phyloP scores from a whole-genome alignment of 2,329 filamentous ascomycete species.

The Tolypocladium capitatum region DNA sequence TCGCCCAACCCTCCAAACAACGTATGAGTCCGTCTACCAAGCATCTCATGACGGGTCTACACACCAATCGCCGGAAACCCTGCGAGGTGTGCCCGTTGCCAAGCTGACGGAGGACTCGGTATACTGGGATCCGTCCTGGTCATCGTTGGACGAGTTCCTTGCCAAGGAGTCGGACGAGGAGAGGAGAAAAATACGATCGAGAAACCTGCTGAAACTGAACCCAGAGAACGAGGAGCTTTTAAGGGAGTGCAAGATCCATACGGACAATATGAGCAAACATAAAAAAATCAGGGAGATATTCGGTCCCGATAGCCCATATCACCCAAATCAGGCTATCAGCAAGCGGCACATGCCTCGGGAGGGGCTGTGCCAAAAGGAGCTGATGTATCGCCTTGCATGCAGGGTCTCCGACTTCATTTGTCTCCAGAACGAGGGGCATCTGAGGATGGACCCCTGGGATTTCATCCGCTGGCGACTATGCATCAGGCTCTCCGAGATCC shows the following conservation, averaged over 20 bases:
- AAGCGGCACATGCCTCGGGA: slow-evolving; percentile 16
- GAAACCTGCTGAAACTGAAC: not conserved
- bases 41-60: slow-evolving; percentile 10
- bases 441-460: slow-evolving; percentile 23
- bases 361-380: slow-evolving; percentile 20
- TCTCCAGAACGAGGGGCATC: slow-evolving; percentile 10
- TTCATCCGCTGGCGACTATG: slow-evolving; percentile 23
- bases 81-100: slow-evolving; percentile 14
- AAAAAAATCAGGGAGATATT: slow-evolving; percentile 22
- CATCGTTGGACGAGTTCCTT: slow-evolving; percentile 15
- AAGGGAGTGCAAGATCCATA: slow-evolving; percentile 10
- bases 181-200: not conserved
- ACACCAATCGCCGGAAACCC: slow-evolving; percentile 11
- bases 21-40: slow-evolving; percentile 7
- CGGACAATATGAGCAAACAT: slow-evolving; percentile 20
- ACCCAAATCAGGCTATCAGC: slow-evolving; percentile 23
- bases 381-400: slow-evolving; percentile 22
- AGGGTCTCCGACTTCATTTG: slow-evolving; percentile 18
- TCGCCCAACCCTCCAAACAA: not conserved
- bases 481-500: slow-evolving; percentile 6
- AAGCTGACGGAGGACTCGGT: slow-evolving; percentile 14
- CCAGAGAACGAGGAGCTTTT: slow-evolving; percentile 4
- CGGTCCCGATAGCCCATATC: slow-evolving; percentile 12
- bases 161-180: slow-evolving; percentile 11
- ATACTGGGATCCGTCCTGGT: slow-evolving; percentile 19